phyloP scores from a whole-genome alignment of 2,329 filamentous ascomycete species.

The Zymoseptoria crescenta region DNA sequence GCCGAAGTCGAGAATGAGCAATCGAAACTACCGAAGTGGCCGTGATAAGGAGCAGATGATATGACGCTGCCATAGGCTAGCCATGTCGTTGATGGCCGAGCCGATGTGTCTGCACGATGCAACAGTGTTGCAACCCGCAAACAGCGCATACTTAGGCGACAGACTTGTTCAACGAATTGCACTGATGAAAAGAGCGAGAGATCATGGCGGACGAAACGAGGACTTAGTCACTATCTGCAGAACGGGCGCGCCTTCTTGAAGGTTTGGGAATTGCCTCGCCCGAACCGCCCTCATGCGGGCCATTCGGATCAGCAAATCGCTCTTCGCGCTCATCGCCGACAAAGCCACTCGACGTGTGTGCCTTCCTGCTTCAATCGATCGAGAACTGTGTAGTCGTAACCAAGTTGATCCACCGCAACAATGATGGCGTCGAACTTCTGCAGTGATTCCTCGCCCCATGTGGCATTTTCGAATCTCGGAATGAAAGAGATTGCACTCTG shows the following conservation, averaged over 20 bases:
- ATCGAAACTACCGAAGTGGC: not conserved
- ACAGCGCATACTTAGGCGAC: not conserved
- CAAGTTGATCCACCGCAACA: slow-evolving; percentile 2
- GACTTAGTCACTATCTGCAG: not conserved
- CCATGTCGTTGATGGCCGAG: not conserved
- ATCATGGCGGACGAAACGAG: not conserved
- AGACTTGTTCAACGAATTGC: not conserved
- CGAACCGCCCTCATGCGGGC: no score
- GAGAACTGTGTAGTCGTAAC: not conserved
- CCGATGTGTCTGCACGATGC: not conserved
- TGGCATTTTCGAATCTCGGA: not conserved
- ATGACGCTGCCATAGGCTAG: not conserved
- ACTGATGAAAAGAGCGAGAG: not conserved
- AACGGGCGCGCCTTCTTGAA: not conserved
- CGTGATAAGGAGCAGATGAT: not conserved
- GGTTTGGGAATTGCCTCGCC: no score
- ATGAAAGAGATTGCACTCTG: not conserved
- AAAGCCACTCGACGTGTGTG: slow-evolving; percentile 1
- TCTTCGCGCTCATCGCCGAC: not conserved
- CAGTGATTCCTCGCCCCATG: not conserved
- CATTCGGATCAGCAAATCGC: not conserved
- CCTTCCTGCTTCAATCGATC: not conserved
- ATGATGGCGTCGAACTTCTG: slow-evolving; percentile 2
- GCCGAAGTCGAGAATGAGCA: not conserved
- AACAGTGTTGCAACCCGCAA: no score